Conservation (phyloP, 768 basidiomycete genomes). For the Calocybe cyanea region DNA sequence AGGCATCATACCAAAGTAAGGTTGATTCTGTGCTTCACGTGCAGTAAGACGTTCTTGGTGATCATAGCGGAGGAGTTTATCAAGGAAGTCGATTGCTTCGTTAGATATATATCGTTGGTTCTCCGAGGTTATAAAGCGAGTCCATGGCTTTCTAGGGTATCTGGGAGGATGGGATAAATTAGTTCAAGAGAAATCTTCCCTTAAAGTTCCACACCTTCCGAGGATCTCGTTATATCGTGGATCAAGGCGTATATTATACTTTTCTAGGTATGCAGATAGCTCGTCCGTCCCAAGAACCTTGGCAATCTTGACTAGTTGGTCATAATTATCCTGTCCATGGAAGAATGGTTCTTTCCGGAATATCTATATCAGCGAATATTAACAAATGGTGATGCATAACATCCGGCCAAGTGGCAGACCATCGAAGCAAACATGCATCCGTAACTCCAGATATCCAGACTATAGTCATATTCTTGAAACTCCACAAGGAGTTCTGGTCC, state of each 20-base stretch:
- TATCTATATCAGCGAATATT: constrained; percentile 54
- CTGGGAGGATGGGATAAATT: constrained; percentile 31
- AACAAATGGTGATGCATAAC: not conserved
- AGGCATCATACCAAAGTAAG: constrained; percentile 76
- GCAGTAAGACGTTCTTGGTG: constrained; percentile 97
- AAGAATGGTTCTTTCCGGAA: constrained; percentile 99
- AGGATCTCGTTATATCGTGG: constrained; percentile 95
- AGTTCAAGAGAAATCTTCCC: constrained; percentile 1
- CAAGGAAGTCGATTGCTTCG: constrained; percentile 94
- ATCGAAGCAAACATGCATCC: constrained; percentile 99
- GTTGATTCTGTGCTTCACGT: constrained; percentile 84
- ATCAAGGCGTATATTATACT: constrained; percentile 93
- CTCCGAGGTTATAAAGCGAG: constrained; percentile 90
- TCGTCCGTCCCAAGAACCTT: constrained; percentile 98
- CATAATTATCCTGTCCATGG: constrained; percentile 98
- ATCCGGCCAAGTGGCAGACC: constrained; percentile 47
- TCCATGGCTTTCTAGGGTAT: constrained; percentile 94
- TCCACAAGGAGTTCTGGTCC: constrained; percentile 95
- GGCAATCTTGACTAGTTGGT: constrained; percentile 96
- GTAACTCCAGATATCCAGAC: constrained; percentile 97
- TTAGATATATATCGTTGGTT: constrained; percentile 96
- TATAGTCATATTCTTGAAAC: constrained; percentile 98
- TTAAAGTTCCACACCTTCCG: constrained; percentile 53
- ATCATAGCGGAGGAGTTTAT: constrained; percentile 94
- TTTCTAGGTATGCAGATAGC: constrained; percentile 86